Evolutionary conservation across 2,329 filamentous ascomycete genomes (phyloP).

Genomic region (Botrytis pseudocinerea): DNA sequence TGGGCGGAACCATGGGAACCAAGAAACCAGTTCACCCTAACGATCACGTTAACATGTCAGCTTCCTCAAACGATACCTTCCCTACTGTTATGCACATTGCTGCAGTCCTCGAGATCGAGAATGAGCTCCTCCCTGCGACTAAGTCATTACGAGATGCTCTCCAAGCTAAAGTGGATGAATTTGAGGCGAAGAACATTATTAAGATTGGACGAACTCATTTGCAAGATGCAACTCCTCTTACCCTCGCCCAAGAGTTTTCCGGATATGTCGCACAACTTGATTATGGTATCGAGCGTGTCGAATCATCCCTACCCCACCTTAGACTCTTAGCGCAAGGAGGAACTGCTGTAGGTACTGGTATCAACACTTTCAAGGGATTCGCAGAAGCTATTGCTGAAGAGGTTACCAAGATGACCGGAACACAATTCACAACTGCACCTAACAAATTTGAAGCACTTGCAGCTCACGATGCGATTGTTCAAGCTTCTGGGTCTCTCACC

Average conservation of each 20-base stretch:
- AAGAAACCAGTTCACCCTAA: conserved; percentile 99
- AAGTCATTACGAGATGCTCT: conserved; percentile 80
- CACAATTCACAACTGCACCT: conserved; percentile 90
- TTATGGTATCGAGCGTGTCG: conserved; percentile 82
- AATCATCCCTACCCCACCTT: conserved; percentile 80
- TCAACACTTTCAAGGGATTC: conserved; percentile 97
- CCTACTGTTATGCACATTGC: conserved; percentile 99
- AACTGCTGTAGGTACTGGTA: conserved; percentile 93
- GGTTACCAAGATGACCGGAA: conserved; percentile 89
- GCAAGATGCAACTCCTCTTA: conserved; percentile 94
- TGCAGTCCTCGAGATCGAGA: conserved; percentile 88
- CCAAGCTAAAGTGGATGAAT: conserved; percentile 84
- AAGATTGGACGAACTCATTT: conserved; percentile 98
- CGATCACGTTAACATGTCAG: conserved; percentile 99
- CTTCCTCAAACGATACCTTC: conserved; percentile 98
- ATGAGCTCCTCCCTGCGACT: conserved; percentile 79
- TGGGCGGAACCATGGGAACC: conserved; percentile 88
- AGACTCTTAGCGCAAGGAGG: conserved; percentile 90
- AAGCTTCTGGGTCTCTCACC: conserved; percentile 91
- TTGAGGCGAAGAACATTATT: conserved; percentile 84
- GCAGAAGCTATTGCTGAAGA: conserved; percentile 90
- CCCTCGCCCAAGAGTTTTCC: conserved; percentile 95
- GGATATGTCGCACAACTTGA: conserved; percentile 96
- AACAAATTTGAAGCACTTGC: conserved; percentile 99
- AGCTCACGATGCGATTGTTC: conserved; percentile 92